Base-by-base conservation (phyloP, 495 filamentous ascomycete genomes). In the Penicillium malachiteum region DNA sequence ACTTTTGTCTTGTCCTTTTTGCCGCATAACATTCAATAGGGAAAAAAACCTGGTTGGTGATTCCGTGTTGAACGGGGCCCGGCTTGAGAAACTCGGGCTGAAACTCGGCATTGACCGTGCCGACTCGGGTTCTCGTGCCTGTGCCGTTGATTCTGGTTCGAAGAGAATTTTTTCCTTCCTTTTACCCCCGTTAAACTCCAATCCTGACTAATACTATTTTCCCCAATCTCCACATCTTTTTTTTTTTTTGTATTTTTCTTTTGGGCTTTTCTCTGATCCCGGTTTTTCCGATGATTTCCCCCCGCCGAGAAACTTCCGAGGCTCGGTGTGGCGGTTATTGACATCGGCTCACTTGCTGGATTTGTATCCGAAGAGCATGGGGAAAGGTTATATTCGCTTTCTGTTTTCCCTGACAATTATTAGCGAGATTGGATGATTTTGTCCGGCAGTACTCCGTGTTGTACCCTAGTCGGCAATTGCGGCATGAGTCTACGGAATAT, bases 241-340 rank as follows among this genome's bases (percentile, higher is more conserved):
- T 34, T 17, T 43, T 26, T 52, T 44, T 34, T 13, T 10, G 2
- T 37, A 10, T 37, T 37, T 37, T 46, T 1, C 18, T 35, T 53
- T 46, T 50, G 9, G n/a, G 11, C 45, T 17, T 31, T 46, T 47
- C 34, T 42, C n/a, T 32, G 34, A 18, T 48, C 43, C 43, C 43
- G 43, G 16, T 50, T 40, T 31, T 33, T 26, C 52, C 52, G 35
- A 47, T 8, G 8, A 16, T 30, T 37, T 48, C 18, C 44, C 33
- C 17, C 42, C 38, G 11, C 59, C 63, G 60, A 66, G 33, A 54
- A 56, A 64, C 54, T 42, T 56, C 63, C 63, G 63, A 64, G 48
- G 55, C 48, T 60, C 51, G 63, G 58, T 48, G 17, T 26, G 13
- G 31, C 46, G 14, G 46, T n/a, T 26, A 26, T 26, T 26, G 21